A percentile compares a stretch with the other conserved stretches of the same genome.
Evolutionary conservation across 2,329 filamentous ascomycete genomes (phyloP).

Genomic region (Clathrospora elynae): DNA sequence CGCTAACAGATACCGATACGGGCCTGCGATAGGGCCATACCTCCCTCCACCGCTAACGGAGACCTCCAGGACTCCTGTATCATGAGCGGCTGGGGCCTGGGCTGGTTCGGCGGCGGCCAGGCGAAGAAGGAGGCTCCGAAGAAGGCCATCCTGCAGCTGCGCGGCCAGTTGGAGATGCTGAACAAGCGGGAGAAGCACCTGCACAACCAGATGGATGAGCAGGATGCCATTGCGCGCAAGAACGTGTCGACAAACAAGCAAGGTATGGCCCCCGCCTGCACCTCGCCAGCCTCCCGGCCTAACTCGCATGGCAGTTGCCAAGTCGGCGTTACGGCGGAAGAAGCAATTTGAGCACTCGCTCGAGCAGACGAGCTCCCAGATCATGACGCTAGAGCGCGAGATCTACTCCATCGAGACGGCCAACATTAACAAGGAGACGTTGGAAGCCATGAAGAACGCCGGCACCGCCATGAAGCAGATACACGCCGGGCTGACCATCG

Average conservation of each 20-base stretch:
- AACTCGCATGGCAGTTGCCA: conserved; percentile 68
- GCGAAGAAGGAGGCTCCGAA: conserved; percentile 94
- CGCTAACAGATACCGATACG: conserved; percentile 7
- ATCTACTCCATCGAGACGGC: conserved; percentile 97
- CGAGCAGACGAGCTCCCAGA: conserved; percentile 87
- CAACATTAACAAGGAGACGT: conserved; percentile 97
- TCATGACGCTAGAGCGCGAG: conserved; percentile 90
- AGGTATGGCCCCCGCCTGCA: conserved; percentile 63
- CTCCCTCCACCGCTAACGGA: conserved; percentile 5
- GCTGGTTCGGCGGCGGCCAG: conserved; percentile 87
- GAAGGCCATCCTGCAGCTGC: conserved; percentile 88
- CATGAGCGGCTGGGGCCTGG: conserved; percentile 56
- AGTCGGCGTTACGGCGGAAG: conserved; percentile 88
- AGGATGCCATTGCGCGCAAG: conserved; percentile 86
- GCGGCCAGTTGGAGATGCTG: conserved; percentile 93
- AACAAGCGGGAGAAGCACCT: conserved; percentile 94
- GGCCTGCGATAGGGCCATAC: conserved; percentile 4
- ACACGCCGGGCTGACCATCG: conserved; percentile 85
- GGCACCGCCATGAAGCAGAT: conserved; percentile 91
- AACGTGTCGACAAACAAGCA: conserved; percentile 88
- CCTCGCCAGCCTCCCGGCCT: neutral
- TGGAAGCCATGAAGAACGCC: conserved; percentile 91
- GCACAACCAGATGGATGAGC: conserved; percentile 89
- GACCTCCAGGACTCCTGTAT: conserved; percentile 8
- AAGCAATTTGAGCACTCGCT: conserved; percentile 91